phyloP scores from a whole-genome alignment of 225 moss, liverwort and hornwort species.

The Marchantia polymorpha region DNA sequence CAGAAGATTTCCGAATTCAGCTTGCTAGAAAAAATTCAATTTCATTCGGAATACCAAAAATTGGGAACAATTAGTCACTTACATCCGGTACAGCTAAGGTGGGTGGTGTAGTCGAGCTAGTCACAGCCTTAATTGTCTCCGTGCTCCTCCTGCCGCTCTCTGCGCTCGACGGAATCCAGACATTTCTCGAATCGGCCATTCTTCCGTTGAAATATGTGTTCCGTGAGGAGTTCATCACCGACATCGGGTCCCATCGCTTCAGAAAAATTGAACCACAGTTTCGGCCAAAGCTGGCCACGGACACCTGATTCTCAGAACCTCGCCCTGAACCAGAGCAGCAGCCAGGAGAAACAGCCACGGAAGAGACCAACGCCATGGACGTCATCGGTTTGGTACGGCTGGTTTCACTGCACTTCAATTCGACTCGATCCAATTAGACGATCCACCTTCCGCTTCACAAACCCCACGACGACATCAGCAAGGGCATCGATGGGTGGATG shows the following conservation, averaged over 20 bases:
- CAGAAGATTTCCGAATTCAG: neutral
- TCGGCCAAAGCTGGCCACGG: neutral
- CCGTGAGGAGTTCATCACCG: neutral
- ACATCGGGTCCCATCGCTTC: neutral
- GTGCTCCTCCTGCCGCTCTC: neutral
- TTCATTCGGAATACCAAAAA: neutral
- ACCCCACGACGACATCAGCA: neutral
- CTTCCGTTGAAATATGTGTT: neutral
- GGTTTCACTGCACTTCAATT: neutral
- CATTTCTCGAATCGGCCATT: neutral
- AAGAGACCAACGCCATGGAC: neutral
- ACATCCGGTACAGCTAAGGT: neutral
- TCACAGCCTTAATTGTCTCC: slow-evolving; percentile 1
- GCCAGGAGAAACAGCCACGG: neutral
- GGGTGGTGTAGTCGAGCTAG: neutral
- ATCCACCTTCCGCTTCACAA: neutral
- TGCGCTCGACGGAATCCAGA: neutral
- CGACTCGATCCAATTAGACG: neutral
- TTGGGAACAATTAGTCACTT: neutral
- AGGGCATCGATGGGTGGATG: neutral
- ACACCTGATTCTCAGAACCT: neutral
- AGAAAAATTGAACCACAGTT: neutral
- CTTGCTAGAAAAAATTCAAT: neutral
- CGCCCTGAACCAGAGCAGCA: neutral
- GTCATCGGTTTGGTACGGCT: neutral